Evolutionary conservation across 2,329 filamentous ascomycete species (phyloP), one percentile per base, ranked within the genome.

Genomic region (Apiospora phragmitis): DNA sequence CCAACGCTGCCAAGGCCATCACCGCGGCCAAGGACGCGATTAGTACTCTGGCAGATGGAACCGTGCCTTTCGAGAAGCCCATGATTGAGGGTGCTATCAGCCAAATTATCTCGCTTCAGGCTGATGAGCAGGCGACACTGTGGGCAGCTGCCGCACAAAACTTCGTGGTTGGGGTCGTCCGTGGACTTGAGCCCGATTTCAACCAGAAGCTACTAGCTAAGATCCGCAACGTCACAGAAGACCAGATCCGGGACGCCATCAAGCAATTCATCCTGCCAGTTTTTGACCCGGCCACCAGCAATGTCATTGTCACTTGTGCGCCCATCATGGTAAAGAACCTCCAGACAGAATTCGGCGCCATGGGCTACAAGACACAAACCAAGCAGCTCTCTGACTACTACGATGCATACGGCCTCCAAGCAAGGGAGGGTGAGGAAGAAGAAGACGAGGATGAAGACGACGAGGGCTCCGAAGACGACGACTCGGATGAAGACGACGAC

Each of bases 61-160:
- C 87, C 11, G 87, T 88, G 1, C 85, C 87, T 41, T 92, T 99
- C 70, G 94, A 98, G 78, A 89, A 91, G 69, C 87, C 95, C 71
- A 91, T 95, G 74, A 89, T 98, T 12, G 94, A 98, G 81, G 95
- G 94, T 7, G 94, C 95, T 5, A 93, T 99, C 71, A 96, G 93
- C 78, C 92, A 91, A 75, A 94, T 99, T 71, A 94, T 99, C 43
- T 91, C 95, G 72, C 87, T 86, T 68, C 93, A 97, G 78, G 96
- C 95, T 1, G 94, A 97, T 75, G 93, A 97, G 78, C 94, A 98
- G 81, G 88, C 92, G 2, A 98, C 93, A 0, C 93, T 97, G 87
- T 89, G 91, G 8, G 89, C 88, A 59, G 95, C 96, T 0, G 96
- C 95, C 0, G 88, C 92, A 77, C 90, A 93, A 75, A 95, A 94